Conservation (phyloP, 164 flowering plant species). For the Santalum album region DNA sequence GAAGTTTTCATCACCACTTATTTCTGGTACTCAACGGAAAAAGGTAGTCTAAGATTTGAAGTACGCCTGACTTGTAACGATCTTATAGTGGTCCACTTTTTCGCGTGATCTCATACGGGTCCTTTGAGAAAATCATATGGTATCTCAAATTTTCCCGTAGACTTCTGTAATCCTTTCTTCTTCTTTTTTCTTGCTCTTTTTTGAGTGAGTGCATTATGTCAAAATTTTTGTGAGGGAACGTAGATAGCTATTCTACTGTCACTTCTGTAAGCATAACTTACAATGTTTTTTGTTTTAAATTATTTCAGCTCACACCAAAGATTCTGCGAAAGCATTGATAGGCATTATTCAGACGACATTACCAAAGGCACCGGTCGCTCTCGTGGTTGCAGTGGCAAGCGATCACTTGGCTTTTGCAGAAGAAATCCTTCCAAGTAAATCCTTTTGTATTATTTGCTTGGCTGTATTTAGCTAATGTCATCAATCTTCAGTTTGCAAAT, state of each 20-base stretch:
- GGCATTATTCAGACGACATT: slow-evolving; percentile 46
- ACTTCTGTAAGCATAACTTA: background rate
- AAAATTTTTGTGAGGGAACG: background rate
- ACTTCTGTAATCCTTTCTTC: too few relatives aligned
- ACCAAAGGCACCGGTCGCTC: slow-evolving; percentile 38
- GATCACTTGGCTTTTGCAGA: slow-evolving; percentile 82
- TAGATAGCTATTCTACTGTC: background rate
- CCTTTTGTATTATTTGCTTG: too few relatives aligned
- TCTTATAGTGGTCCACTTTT: background rate
- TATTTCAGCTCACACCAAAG: slow-evolving; percentile 84
- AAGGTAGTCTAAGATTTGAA: too few relatives aligned
- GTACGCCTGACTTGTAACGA: background rate
- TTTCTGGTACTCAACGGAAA: background rate
- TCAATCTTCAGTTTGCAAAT: background rate
- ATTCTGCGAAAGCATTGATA: slow-evolving; percentile 66
- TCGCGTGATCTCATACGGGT: too few relatives aligned
- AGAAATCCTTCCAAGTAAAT: slow-evolving; percentile 60
- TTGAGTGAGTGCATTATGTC: too few relatives aligned
- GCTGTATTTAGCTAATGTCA: background rate
- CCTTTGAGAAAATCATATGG: too few relatives aligned
- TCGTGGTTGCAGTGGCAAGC: slow-evolving; percentile 94
- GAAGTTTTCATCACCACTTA: background rate
- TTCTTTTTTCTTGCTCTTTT: too few relatives aligned
- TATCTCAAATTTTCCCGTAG: too few relatives aligned
- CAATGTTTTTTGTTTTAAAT: background rate